Base-by-base conservation (phyloP, 371 early-diverging fungal species). In the Mortierella sp. region DNA sequence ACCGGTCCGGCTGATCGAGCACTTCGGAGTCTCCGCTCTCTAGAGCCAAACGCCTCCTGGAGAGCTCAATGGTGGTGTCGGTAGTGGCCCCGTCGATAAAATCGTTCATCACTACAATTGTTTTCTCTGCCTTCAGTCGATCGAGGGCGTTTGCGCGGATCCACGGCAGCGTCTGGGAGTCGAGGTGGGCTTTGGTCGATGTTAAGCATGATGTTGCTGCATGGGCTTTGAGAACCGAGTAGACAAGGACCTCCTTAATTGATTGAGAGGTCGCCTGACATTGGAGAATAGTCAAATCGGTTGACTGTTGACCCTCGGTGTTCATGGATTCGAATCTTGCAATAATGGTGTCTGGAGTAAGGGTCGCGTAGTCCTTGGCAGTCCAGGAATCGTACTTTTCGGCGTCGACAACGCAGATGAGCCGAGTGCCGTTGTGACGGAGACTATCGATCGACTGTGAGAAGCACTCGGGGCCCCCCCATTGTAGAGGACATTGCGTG, bases 11-110 rank as follows among this genome's bases (percentile, higher is more conserved):
- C 4, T 1, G 16, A 24, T 54, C 24, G 24, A 16, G 6, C 54
- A 54, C 24, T 21, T 54, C 12, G 16, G 24, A 54, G 24, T 54
- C 54, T 2, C 24, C 24, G 24, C 16, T 18, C 54, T 54, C 54
- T 16, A 18, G 16, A 24, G 24, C 54, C 54, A 54, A 16, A 54
- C 54, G 54, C 6, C 54, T 55, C 55, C 51, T 73, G 0, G 78
- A 78, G 18, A 78, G 55, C 55, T 49, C 18, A 55, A 78, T 74
- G 2, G 79, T 43, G 0, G 79, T 78, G 43, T 78, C 79, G 14
- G 79, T 78, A 29, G 79, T 78, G 1, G 79, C 79, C 18, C 79
- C 79, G n/a, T 78, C 79, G 55, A 78, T 78, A 35, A 78, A 78
- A 35, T 78, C 79, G 51, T 78, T 78, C 79, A 78, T 78, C 46